Evolutionary conservation across 1,284 basidiomycete species (phyloP).

Genomic region (Ceratobasidium sp.): DNA sequence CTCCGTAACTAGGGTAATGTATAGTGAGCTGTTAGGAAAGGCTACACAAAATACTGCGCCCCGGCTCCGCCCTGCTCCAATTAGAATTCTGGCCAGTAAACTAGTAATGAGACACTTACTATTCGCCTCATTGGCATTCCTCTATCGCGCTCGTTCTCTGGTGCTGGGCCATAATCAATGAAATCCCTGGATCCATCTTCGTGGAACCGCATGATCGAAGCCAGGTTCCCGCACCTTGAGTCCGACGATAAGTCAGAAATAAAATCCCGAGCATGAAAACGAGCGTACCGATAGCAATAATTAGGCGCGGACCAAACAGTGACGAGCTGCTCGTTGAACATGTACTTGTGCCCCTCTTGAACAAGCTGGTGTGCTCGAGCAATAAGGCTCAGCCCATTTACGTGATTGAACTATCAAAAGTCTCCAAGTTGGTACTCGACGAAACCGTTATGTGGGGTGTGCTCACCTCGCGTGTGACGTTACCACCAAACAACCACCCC

Average conservation of each 20-base stretch:
- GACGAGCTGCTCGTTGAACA: constrained; percentile 94
- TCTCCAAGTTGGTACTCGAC: background rate
- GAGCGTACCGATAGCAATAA: constrained; percentile 79
- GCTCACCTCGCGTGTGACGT: constrained; percentile 82
- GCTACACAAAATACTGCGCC: constrained; percentile 28
- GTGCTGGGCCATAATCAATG: constrained; percentile 81
- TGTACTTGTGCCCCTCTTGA: constrained; percentile 97
- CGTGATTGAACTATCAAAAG: constrained; percentile 80
- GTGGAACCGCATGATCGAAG: constrained; percentile 71
- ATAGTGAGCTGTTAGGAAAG: no score
- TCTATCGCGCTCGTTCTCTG: constrained; percentile 83
- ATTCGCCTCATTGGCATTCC: constrained; percentile 65
- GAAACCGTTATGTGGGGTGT: background rate
- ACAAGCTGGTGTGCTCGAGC: constrained; percentile 95
- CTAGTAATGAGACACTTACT: constrained; percentile 55
- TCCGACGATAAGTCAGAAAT: background rate
- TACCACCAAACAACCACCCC: constrained; percentile 93
- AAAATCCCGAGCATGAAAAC: background rate
- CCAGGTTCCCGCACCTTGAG: constrained; percentile 69
- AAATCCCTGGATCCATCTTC: constrained; percentile 67
- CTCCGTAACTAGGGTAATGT: no score
- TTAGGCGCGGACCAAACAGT: constrained; percentile 99
- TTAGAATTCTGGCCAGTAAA: background rate
- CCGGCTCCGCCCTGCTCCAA: constrained; percentile 9
- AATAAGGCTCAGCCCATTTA: constrained; percentile 83